Conservation (phyloP, 768 basidiomycete species). For the Leucocoprinus sp. region DNA sequence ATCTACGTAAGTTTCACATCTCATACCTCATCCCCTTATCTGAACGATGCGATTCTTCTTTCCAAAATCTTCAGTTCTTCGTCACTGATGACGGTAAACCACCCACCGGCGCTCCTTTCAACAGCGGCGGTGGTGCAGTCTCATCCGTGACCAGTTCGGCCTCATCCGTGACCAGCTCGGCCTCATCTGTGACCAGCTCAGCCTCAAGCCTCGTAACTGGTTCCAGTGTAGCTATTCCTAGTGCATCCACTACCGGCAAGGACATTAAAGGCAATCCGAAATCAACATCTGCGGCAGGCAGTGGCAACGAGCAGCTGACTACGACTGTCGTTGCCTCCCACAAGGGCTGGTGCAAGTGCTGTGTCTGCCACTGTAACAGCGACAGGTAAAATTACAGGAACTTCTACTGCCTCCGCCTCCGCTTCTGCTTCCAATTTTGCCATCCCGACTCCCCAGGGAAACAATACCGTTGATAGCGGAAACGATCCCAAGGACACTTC, state of each 20-base stretch:
- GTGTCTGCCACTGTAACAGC: slow-evolving; percentile 10
- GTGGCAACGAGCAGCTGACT: no score
- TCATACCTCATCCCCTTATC: background rate
- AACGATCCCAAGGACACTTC: background rate
- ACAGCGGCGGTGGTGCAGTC: background rate
- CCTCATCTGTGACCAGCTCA: background rate
- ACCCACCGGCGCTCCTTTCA: slow-evolving; percentile 7
- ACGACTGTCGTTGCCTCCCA: no score
- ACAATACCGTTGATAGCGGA: background rate
- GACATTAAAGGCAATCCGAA: background rate
- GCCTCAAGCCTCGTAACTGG: no score
- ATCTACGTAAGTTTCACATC: slow-evolving; percentile 30
- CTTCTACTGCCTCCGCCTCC: background rate
- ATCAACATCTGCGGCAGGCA: background rate
- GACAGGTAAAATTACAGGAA: background rate
- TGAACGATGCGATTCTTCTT: background rate
- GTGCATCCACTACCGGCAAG: background rate
- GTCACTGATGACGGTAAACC: slow-evolving; percentile 12
- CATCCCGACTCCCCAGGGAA: background rate
- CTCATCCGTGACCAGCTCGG: background rate
- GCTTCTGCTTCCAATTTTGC: background rate
- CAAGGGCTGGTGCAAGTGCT: slow-evolving; percentile 14
- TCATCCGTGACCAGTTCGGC: no score
- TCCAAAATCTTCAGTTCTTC: slow-evolving; percentile 14
- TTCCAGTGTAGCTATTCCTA: no score